Evolutionary conservation across 331 rosid species (phyloP).

Genomic region (Malus hybrid): DNA sequence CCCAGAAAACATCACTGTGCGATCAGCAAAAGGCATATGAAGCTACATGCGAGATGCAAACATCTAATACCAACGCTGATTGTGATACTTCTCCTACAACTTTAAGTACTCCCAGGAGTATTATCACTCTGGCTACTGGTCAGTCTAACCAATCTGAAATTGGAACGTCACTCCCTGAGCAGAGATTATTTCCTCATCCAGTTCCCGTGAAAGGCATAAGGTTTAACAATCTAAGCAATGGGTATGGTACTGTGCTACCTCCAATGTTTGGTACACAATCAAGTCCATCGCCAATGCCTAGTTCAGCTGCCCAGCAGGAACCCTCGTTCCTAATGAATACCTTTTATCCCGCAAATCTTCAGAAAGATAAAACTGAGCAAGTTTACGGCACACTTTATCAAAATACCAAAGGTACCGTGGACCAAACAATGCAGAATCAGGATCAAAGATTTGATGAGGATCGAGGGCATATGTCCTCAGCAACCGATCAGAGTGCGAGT

Average conservation of each 20-base stretch:
- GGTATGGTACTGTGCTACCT: conserved; percentile 49
- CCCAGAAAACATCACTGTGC: conserved; percentile 24
- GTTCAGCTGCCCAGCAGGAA: conserved; percentile 38
- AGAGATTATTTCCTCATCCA: conserved; percentile 42
- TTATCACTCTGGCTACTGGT: conserved; percentile 34
- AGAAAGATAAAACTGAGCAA: conserved; percentile 43
- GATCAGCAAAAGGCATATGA: conserved; percentile 42
- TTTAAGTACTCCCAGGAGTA: conserved; percentile 40
- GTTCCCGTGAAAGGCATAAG: conserved; percentile 58
- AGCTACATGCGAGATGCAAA: conserved; percentile 32
- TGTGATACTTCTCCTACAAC: conserved; percentile 29
- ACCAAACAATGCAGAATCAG: conserved; percentile 32
- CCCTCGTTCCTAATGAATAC: conserved; percentile 43
- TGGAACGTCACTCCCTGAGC: conserved; percentile 41
- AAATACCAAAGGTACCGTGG: conserved; percentile 21
- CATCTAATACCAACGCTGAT: conserved; percentile 21
- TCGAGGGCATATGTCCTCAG: conserved; percentile 49
- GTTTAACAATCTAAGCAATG: conserved; percentile 33
- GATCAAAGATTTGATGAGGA: conserved; percentile 57
- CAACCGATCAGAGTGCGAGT: conserved; percentile 65
- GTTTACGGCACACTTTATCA: conserved; percentile 21
- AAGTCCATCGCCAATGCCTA: conserved; percentile 39
- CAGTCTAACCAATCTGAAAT: conserved; percentile 63
- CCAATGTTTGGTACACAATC: conserved; percentile 45
- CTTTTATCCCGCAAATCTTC: conserved; percentile 40